phyloP scores from a whole-genome alignment of 1,284 basidiomycete genomes.

The Puccinia hordei region DNA sequence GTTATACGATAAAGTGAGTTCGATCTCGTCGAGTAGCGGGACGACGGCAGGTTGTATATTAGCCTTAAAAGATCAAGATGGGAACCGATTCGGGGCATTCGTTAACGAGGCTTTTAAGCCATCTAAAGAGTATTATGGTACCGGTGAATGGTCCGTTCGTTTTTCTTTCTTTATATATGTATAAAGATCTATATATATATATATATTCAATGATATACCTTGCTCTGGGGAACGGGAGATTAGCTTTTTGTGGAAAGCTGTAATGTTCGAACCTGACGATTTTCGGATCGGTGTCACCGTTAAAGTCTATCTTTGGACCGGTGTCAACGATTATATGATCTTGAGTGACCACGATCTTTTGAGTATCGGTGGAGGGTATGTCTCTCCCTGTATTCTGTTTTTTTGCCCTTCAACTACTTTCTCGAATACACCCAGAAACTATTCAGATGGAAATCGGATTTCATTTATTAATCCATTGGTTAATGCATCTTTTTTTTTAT shows the following conservation, averaged over 20 bases:
- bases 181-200: no score
- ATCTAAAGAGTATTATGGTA: constrained; percentile 71
- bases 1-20: constrained; percentile 69
- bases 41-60: constrained; percentile 63
- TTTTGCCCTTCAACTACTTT: neutral
- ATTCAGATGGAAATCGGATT: no score
- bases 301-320: constrained; percentile 80
- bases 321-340: constrained; percentile 84
- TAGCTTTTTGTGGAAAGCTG: constrained; percentile 75
- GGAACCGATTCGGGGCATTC: constrained; percentile 75
- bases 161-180: no score
- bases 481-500: neutral
- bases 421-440: neutral
- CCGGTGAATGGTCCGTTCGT: constrained; percentile 81
- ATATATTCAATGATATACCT: no score
- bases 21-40: constrained; percentile 56
- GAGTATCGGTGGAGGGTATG: constrained; percentile 87
- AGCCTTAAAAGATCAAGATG: constrained; percentile 67
- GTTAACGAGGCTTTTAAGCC: constrained; percentile 71
- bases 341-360: constrained; percentile 77
- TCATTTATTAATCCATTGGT: no score
- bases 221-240: neutral
- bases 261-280: constrained; percentile 55
- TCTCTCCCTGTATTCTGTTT: constrained; percentile 51
- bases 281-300: constrained; percentile 61